phyloP scores from a whole-genome alignment of 2,329 filamentous ascomycete species.

The Fusarium tjaetaba region DNA sequence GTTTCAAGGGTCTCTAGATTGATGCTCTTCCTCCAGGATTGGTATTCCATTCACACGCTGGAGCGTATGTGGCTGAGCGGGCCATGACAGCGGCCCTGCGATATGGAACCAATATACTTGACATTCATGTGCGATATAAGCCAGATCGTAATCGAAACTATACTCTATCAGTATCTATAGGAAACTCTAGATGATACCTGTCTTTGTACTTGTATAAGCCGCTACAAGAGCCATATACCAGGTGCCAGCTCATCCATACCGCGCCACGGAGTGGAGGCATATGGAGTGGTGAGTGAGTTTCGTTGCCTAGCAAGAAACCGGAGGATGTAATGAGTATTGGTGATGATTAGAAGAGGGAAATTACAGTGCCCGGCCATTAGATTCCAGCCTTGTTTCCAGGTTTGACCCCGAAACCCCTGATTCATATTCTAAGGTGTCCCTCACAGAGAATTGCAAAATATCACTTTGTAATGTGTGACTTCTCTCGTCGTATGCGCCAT shows the following conservation, averaged over 20 bases:
- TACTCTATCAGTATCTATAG: not conserved
- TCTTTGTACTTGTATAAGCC: no score
- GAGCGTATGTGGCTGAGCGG: not conserved
- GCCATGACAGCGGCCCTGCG: not conserved
- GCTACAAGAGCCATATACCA: not conserved
- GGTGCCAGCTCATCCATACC: not conserved
- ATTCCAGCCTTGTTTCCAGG: no score
- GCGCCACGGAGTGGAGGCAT: not conserved
- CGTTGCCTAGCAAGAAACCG: no score
- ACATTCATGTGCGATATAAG: not conserved
- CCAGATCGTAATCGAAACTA: not conserved
- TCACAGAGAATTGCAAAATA: not conserved
- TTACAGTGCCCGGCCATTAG: not conserved
- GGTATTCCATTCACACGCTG: not conserved
- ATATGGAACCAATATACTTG: not conserved
- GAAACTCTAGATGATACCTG: no score
- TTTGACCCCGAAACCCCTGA: not conserved
- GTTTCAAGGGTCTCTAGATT: no score
- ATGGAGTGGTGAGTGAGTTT: not conserved
- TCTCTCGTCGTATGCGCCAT: no score
- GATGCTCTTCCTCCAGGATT: not conserved
- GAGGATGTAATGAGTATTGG: no score
- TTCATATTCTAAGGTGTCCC: not conserved
- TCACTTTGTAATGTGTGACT: not conserved
- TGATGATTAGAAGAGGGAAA: not conserved